Evolutionary conservation across 2,329 filamentous ascomycete genomes (phyloP).

Genomic region (Fusarium nurragi): DNA sequence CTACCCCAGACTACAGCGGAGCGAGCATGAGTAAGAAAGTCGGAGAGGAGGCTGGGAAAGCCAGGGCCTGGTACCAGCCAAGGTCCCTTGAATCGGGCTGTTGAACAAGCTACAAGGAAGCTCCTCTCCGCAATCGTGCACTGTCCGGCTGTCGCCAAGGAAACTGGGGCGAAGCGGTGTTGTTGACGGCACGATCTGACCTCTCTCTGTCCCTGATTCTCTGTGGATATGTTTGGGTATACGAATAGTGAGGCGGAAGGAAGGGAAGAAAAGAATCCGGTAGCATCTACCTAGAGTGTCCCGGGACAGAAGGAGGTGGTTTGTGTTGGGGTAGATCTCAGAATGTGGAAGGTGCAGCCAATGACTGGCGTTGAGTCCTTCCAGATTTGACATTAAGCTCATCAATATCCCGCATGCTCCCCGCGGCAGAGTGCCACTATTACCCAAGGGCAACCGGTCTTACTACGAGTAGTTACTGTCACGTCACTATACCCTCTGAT

Average conservation of each 20-base stretch:
- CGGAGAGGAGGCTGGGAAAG: conserved; percentile 18
- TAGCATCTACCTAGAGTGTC: not conserved
- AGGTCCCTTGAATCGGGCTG: conserved; percentile 24
- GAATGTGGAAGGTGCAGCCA: conserved; percentile 10
- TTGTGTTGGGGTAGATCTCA: conserved; percentile 17
- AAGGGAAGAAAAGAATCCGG: conserved; percentile 7
- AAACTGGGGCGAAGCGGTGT: conserved; percentile 19
- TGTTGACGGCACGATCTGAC: conserved; percentile 10
- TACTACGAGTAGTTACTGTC: not conserved
- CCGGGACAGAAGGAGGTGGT: not conserved
- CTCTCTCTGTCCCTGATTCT: not conserved
- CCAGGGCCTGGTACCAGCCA: conserved; percentile 6
- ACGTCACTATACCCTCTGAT: not conserved
- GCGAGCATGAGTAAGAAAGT: conserved; percentile 9
- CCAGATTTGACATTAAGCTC: conserved; percentile 35
- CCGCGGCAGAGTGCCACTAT: conserved; percentile 14
- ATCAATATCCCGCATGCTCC: conserved; percentile 22
- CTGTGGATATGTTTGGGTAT: not conserved
- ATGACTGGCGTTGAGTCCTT: conserved; percentile 22
- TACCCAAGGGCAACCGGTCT: not conserved
- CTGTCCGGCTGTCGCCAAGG: conserved; percentile 26
- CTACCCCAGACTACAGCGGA: conserved; percentile 33
- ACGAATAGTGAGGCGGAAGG: conserved; percentile 9
- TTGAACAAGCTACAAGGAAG: not conserved
- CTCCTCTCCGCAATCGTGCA: conserved; percentile 31